A percentile compares a stretch with the other conserved stretches of the same genome.
These are phyloP conservation scores for Dactylellina sp. DNA, from an alignment of 2,329 filamentous ascomycete species.

Conservation along the genomic window DNA sequence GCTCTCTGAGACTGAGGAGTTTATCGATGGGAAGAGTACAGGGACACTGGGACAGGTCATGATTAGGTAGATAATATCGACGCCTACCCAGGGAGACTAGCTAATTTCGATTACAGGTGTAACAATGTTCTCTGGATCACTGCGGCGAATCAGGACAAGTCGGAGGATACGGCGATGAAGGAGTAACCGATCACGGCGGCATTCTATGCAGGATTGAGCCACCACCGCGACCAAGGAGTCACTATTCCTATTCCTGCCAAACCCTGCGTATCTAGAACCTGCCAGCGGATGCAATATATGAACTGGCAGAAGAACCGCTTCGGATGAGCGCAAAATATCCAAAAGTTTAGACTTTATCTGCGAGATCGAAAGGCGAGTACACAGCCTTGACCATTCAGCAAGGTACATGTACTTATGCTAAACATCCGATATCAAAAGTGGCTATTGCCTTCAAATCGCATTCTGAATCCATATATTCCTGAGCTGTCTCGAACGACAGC, in stretches of 20 bases:
- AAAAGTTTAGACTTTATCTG: constrained; percentile 31
- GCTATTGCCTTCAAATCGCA: background rate
- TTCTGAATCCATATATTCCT: background rate
- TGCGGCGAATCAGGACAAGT: constrained; percentile 60
- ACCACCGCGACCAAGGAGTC: constrained; percentile 1
- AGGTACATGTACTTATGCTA: constrained; percentile 47
- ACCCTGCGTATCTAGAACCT: background rate
- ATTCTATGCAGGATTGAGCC: background rate
- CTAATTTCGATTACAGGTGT: constrained; percentile 70
- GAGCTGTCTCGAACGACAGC: no score
- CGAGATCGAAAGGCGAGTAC: constrained; percentile 55
- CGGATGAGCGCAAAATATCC: constrained; percentile 13
- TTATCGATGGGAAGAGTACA: constrained; percentile 85
- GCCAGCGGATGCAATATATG: background rate
- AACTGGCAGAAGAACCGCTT: background rate
- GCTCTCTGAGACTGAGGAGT: constrained; percentile 89
- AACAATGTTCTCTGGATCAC: constrained; percentile 97
- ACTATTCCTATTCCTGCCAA: background rate
- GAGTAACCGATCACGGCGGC: constrained; percentile 63
- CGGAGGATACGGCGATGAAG: constrained; percentile 68
- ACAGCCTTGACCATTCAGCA: constrained; percentile 43
- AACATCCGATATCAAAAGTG: constrained; percentile 47
- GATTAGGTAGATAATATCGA: constrained; percentile 75
- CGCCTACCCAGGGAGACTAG: background rate
- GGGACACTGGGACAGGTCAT: constrained; percentile 89